Conservation (phyloP, 768 basidiomycete genomes). For the Pisolithus tinctorius region DNA sequence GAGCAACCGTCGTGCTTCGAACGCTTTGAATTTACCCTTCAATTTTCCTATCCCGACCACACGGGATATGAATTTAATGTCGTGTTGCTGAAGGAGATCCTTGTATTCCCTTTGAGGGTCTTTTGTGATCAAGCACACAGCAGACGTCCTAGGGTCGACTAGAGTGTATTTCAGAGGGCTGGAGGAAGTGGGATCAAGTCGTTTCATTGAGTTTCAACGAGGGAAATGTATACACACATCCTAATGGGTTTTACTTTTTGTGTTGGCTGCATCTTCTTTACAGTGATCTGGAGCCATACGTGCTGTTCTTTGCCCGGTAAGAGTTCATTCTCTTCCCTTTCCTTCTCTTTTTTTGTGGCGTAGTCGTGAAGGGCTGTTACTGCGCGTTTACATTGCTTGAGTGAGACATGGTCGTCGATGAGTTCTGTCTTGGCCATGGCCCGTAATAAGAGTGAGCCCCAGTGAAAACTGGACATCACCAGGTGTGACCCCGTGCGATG, state of each 20-base stretch:
- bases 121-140: conserved; percentile 90
- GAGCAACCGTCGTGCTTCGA: conserved; percentile 74
- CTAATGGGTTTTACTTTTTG: conserved; percentile 74
- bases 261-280: conserved; percentile 73
- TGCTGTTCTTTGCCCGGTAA: conserved; percentile 73
- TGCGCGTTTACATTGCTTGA: conserved; percentile 69
- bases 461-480: too few species aligned
- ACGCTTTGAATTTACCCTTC: conserved; percentile 88
- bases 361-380: conserved; percentile 73
- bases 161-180: conserved; percentile 74
- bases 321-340: conserved; percentile 69
- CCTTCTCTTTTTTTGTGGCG: conserved; percentile 53
- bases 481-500: too few species aligned
- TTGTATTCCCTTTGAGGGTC: conserved; percentile 97
- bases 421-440: conserved; percentile 45
- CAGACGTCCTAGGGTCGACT: conserved; percentile 73
- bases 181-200: conserved; percentile 8
- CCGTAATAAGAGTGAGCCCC: too few species aligned
- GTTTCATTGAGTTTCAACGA: not conserved
- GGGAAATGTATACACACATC: conserved; percentile 54
- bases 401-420: conserved; percentile 65
- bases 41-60: conserved; percentile 90
- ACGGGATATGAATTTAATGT: conserved; percentile 84
- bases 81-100: conserved; percentile 70
- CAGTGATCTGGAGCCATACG: conserved; percentile 84